phyloP scores from a whole-genome alignment of 345 rosid species.

The Linum trigynum region DNA sequence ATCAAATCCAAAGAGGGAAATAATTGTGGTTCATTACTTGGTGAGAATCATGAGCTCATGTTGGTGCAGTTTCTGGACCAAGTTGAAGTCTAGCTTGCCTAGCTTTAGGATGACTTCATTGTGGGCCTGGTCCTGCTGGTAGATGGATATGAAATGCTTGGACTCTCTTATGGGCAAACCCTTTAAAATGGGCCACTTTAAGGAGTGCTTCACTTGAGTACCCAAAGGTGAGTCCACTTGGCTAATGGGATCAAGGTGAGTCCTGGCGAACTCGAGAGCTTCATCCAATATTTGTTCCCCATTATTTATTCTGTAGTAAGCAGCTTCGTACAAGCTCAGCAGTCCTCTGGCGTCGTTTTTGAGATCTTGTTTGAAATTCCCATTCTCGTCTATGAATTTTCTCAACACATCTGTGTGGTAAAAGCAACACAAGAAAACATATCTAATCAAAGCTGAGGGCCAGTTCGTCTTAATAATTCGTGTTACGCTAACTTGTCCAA shows the following conservation, averaged over 20 bases:
- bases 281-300: constrained; percentile 30
- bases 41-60: constrained; percentile 16
- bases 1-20: too few species aligned
- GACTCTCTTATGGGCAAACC: too few species aligned
- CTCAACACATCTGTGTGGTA: constrained; percentile 22
- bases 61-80: constrained; percentile 22
- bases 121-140: constrained; percentile 12
- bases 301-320: neutral
- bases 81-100: constrained; percentile 25
- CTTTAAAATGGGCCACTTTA: too few species aligned
- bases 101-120: constrained; percentile 13
- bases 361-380: constrained; percentile 7
- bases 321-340: neutral
- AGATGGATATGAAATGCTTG: constrained; percentile 19
- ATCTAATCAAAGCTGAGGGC: neutral
- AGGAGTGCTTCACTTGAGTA: neutral
- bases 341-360: constrained; percentile 13
- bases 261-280: constrained; percentile 24
- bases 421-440: neutral
- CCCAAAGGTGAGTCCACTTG: neutral
- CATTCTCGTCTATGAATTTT: constrained; percentile 17
- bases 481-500: too few species aligned
- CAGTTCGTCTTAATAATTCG: too few species aligned
- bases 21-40: constrained; percentile 8
- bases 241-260: neutral